These are phyloP conservation scores for Scutellaria baicalensis DNA, from an alignment of 257 asterid genomes.

Conservation along the genomic window DNA sequence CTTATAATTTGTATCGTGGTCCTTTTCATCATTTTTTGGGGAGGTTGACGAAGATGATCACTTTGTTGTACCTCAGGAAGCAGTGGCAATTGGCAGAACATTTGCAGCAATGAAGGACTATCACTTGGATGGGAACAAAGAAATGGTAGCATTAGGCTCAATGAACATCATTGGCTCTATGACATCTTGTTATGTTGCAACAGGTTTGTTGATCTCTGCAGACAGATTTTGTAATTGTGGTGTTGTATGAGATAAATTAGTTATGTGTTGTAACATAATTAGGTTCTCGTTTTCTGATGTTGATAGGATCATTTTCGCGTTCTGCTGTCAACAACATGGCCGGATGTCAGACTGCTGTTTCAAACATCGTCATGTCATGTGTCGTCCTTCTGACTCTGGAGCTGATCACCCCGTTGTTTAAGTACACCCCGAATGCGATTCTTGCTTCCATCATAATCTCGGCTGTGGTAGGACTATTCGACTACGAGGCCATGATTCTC, in stretches of 20 bases:
- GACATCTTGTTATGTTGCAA: slow-evolving; percentile 69
- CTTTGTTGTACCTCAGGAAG: slow-evolving; percentile 41
- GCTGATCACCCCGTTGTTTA: slow-evolving; percentile 61
- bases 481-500: slow-evolving; percentile 44
- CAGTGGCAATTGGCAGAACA: slow-evolving; percentile 74
- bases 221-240: too few species aligned
- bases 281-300: not conserved
- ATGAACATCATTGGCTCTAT: slow-evolving; percentile 71
- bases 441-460: slow-evolving; percentile 70
- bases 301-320: slow-evolving; percentile 36
- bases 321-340: slow-evolving; percentile 58
- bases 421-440: slow-evolving; percentile 70
- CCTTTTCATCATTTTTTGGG: too few species aligned
- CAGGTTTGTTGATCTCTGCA: slow-evolving; percentile 40
- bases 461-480: slow-evolving; percentile 53
- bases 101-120: slow-evolving; percentile 76
- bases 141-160: slow-evolving; percentile 75
- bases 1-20: too few species aligned
- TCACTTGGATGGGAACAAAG: slow-evolving; percentile 69
- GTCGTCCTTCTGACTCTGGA: slow-evolving; percentile 48
- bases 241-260: not conserved
- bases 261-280: not conserved
- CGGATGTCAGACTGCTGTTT: slow-evolving; percentile 61
- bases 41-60: too few species aligned
- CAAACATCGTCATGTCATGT: slow-evolving; percentile 62